Base-by-base conservation (phyloP, 768 basidiomycete species). In the Pseudohyphozyma bogoriensis region DNA sequence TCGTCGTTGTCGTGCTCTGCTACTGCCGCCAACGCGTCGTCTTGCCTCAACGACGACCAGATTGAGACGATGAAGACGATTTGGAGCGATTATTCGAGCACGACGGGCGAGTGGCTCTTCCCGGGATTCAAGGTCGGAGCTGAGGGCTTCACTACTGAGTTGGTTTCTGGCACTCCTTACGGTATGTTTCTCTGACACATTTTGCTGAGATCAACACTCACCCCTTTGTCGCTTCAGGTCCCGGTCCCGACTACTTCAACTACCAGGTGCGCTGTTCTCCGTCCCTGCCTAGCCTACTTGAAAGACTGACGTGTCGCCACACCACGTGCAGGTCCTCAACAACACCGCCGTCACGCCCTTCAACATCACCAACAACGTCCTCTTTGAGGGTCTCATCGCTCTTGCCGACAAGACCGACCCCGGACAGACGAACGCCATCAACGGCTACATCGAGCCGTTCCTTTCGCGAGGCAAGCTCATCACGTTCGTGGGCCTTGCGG, bases 401-500 rank as follows among this genome's bases (percentile, higher is more conserved):
- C 40, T 47, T 12, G 61, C 56, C 12, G 45, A 63, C 35, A 32
- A 32, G 24, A 68, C 62, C 5, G 51, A 68, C 31, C 64, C 66
- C 18, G 40, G 65, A 1, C 42, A 40, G 12, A 64, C 63, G 8
- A 64, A 58, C 42, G 66, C 66, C 20, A 46, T 35, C 16, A 33
- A 67, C 35, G 45, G 49, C 4, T 36, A 67, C 51, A 58, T 67
- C 26, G 12, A 28, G 37, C 32, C 53, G 1, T 67, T 56, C 60
- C 56, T 67, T 32, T 56, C 53, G 39, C 51, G 37, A 20, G 66
- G 66, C 11, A 63, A 63, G 44, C 42, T 60, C 8, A 18, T 64
- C 0, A 61, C 63, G 11, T 47, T 37, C 37, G 47, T 58, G 12
- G 65, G 66, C 2, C 26, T 57, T 20, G 62, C 63, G 22, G 66